Evolutionary conservation across 306 rosid genomes (phyloP), one percentile per base, ranked within the genome.

Genomic region (Lathyrus aphaca): DNA sequence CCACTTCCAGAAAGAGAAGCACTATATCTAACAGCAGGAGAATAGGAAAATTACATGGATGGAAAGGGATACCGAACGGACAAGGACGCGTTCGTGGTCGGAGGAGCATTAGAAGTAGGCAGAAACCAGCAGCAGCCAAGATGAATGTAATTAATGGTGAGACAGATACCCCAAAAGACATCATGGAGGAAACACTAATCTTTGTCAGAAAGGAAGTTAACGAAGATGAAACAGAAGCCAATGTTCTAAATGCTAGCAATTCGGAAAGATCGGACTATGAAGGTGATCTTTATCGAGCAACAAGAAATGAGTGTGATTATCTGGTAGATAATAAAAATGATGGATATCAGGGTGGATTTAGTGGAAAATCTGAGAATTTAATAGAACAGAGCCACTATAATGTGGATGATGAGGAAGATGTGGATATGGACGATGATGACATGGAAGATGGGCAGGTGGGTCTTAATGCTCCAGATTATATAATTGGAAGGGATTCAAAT

Each of bases 101-200:
- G 8, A 87, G 75, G 29, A 87, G 85, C 68, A 51, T 75, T 51
- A 83, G 84, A 80, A 79, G 81, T 73, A 74, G 75, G 77, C 67
- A 79, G 77, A 79, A 78, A 51, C 68, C 77, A 51, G 25, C 76
- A 51, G 25, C 76, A 59, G 30, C 79, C 51, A 80, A 84, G 71
- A 58, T 76, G 76, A 69, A 30, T 42, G 51, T 67, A 53, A 59
- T 67, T 42, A 50, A 51, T 60, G 49, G 25, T 9, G 78, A 57
- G 59, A 71, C 9, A 70, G 54, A 29, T 25, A 12, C 55, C 64
- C 62, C 71, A 14, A 49, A 60, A 53, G 70, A 67, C 50, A 39
- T 60, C 23, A 5, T 48, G 32, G 77, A 73, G 54, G 74, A 66
- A 64, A 46, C 74, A 43, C 65, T 71, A 11, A 69, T 57, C 59